Evolutionary conservation across 108 stramenopile species (phyloP).

Genomic region (Nannochloropsis granulata): DNA sequence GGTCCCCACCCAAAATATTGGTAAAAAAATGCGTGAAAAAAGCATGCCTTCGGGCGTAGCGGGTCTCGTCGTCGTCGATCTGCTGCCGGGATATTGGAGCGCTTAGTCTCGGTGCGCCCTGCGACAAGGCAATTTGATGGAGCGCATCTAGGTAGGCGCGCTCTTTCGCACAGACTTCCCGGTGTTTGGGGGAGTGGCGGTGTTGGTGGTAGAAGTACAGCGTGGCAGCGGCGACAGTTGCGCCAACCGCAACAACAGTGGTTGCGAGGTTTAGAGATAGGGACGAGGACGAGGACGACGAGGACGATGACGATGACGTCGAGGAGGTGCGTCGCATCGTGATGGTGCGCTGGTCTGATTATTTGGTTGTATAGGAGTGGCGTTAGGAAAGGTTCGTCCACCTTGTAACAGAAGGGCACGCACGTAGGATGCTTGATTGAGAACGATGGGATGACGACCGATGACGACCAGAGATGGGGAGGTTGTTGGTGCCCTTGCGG

Average conservation of each 20-base stretch:
- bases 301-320: neutral
- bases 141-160: neutral
- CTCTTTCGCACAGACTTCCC: neutral
- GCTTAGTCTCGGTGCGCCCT: neutral
- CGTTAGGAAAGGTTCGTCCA: no score
- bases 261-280: neutral
- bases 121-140: neutral
- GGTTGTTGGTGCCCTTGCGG: no score
- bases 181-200: neutral
- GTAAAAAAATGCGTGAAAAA: neutral
- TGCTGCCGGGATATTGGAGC: neutral
- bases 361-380: no score
- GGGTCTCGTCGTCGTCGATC: neutral
- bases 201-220: neutral
- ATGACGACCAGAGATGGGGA: no score
- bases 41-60: neutral
- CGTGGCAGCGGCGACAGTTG: neutral
- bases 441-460: no score
- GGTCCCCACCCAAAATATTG: neutral
- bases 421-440: no score
- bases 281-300: neutral
- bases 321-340: neutral
- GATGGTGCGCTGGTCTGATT: neutral
- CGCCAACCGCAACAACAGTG: neutral
- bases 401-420: no score